Percentiles rank a stretch among this genome's conserved stretches.
These are phyloP conservation scores for Erigeron canadensis DNA, from an alignment of 129 eudicot genomes.

Conservation along the genomic window DNA sequence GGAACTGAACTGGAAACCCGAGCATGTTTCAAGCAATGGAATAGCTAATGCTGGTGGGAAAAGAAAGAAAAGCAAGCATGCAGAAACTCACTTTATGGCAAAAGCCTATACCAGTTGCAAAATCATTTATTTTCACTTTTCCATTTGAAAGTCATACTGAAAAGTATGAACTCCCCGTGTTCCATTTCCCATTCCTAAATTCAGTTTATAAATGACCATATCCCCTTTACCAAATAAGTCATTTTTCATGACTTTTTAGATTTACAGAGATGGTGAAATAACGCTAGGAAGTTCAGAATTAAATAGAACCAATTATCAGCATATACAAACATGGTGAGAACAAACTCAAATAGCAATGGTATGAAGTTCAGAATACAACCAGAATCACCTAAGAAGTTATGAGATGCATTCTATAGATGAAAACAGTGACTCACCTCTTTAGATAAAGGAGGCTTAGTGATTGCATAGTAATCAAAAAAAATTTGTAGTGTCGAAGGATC, in stretches of 20 bases:
- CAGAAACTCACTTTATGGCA: background rate
- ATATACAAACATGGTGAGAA: background rate
- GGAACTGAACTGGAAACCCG: background rate
- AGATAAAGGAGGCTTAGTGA: constrained; percentile 83
- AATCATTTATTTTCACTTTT: background rate
- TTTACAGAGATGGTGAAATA: background rate
- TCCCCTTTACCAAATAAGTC: constrained; percentile 10
- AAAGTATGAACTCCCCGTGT: background rate
- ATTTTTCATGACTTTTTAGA: background rate
- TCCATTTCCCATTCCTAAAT: background rate
- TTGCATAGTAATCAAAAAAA: constrained; percentile 92
- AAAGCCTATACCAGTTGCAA: background rate
- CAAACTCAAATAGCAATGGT: background rate
- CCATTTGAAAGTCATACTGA: background rate
- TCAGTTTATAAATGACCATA: background rate
- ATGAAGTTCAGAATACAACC: constrained; percentile 7
- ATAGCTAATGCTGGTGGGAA: background rate
- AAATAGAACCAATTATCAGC: background rate
- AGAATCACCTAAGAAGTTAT: background rate
- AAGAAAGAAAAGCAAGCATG: background rate
- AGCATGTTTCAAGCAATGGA: background rate
- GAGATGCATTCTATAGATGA: background rate
- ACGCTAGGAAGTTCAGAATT: background rate
- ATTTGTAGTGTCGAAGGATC: constrained; percentile 89
- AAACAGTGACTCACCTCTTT: constrained; percentile 61